Base-by-base conservation (phyloP, 2,329 filamentous ascomycete species). In the Magnaporthiopsis poae region DNA sequence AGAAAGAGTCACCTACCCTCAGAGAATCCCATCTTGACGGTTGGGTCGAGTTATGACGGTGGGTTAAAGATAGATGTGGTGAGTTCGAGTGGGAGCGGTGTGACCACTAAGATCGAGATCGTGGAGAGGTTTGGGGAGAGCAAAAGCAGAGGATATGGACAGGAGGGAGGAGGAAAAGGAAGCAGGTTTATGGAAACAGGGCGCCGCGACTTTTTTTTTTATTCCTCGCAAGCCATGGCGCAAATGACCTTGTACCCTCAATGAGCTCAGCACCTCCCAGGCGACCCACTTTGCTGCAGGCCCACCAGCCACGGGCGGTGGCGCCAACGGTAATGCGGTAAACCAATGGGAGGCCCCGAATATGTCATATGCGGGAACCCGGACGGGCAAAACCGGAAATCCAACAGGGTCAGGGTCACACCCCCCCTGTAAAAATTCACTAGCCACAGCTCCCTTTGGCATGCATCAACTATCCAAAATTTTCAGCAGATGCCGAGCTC, bases 21-120 rank as follows among this genome's bases (percentile, higher is more conserved):
- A 73, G 76, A 73, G 74, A 76, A 78, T 75, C 71, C 72, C 76
- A 81, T 81, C 75, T 78, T 81, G 75, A 70, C 74, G 75, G 77
- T 61, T 61, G 12, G 35, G 29, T 29, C 18, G 60, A 31, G 33
- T n/a, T 62, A 13, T 39, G 5, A n/a, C 29, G 33, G n/a, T 21
- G 61, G 1, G 4, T n/a, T 31, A 52, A 27, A 63, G 36, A 56
- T 29, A 18, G 18, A n/a, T 56, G 46, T 21, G 46, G 46, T 25
- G n/a, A 56, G 21, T 9, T 5, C 18, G n/a, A n/a, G 62, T 63
- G 0, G 36, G 21, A 63, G 27, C 3, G 31, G 21, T 27, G 61
- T 21, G 15, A 56, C 27, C 12, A 33, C 39, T 13, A 63, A 13
- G 33, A 63, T 63, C 62, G 7, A 39, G 62, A 46, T 29, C 33